Conservation (phyloP, 2,329 filamentous ascomycete genomes). For the Cryphonectria naterciae region DNA sequence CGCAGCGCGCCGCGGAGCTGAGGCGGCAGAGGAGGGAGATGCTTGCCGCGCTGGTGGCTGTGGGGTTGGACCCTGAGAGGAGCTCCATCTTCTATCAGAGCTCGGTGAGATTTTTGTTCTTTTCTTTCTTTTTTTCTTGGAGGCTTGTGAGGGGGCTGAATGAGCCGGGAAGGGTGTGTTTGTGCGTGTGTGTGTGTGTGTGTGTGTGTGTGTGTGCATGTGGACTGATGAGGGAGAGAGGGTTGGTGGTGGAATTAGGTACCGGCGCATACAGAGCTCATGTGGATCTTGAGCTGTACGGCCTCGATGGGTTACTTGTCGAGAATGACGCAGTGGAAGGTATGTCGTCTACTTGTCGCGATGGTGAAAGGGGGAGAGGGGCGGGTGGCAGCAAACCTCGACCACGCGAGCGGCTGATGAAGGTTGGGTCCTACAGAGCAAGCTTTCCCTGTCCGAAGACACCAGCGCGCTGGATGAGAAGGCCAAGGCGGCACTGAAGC, state of each 20-base stretch:
- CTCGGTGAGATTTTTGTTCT: conserved; percentile 53
- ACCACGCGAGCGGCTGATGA: not conserved
- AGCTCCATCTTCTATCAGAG: conserved; percentile 84
- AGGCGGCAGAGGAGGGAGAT: conserved; percentile 71
- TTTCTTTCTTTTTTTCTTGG: no score
- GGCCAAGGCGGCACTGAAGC: conserved; percentile 68
- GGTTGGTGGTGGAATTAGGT: conserved; percentile 51
- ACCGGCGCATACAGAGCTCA: conserved; percentile 81
- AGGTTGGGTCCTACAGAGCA: conserved; percentile 60
- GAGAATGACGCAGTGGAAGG: conserved; percentile 99
- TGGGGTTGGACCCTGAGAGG: conserved; percentile 79
- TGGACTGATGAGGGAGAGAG: not conserved
- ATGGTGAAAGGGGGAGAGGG: no score
- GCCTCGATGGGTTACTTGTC: conserved; percentile 92
- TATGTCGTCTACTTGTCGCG: conserved; percentile 37
- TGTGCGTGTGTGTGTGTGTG: not conserved
- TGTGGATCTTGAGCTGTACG: conserved; percentile 95
- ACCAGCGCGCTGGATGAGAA: conserved; percentile 61
- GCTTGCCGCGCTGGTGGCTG: conserved; percentile 78
- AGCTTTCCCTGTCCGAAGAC: conserved; percentile 67
- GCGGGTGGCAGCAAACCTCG: not conserved
- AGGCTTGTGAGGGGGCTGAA: no score
- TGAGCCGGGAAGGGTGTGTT: not conserved
- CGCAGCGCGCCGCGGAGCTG: conserved; percentile 67
- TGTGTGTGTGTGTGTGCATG: not conserved